Evolutionary conservation across 768 basidiomycete genomes (phyloP), one percentile per base, ranked within the genome.

Genomic region (Boletus huronensis): DNA sequence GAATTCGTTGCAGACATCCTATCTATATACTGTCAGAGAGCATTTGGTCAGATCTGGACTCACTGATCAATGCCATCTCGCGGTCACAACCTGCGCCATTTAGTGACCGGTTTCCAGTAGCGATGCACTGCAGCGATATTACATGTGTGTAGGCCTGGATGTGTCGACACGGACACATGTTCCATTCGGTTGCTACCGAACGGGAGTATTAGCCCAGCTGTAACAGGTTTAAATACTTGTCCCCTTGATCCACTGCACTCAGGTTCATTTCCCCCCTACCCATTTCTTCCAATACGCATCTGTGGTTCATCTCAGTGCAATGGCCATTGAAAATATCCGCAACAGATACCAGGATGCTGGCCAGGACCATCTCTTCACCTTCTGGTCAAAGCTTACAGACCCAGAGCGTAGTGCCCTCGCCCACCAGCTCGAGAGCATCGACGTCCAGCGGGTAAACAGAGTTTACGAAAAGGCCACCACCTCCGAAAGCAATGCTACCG

Each of bases 361-460:
- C 53, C 97, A 99, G 77, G 85, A 73, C 57, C 97, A 98, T 69
- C 82, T 98, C 66, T 82, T 98, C 72, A 78, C 84, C 32, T 97
- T 96, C 77, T 97, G 86, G 86, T 76, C 84, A 53, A 75, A 77
- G 35, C 85, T 98, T 55, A 73, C 82, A 42, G 72, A 83, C 5
- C 50, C 75, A 5, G 86, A 95, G 63, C 90, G 84, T 63, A 66
- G 72, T 8, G 67, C 80, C 9, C 81, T 98, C 51, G 68, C 79
- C 55, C 65, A 72, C 13, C 96, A 98, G 72, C 85, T 98, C 60
- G 78, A 82, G 44, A 72, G 79, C 11, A 84, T 99, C 68, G 85
- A 98, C 70, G 85, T 97, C 61, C 82, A 87, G 54, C 90, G 94
- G 59, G 93, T 98, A 56, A 98, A 98, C 76, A 81, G 84, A 62